Evolutionary conservation across 768 basidiomycete species (phyloP).

Genomic region (Lanmaoa rubissima): DNA sequence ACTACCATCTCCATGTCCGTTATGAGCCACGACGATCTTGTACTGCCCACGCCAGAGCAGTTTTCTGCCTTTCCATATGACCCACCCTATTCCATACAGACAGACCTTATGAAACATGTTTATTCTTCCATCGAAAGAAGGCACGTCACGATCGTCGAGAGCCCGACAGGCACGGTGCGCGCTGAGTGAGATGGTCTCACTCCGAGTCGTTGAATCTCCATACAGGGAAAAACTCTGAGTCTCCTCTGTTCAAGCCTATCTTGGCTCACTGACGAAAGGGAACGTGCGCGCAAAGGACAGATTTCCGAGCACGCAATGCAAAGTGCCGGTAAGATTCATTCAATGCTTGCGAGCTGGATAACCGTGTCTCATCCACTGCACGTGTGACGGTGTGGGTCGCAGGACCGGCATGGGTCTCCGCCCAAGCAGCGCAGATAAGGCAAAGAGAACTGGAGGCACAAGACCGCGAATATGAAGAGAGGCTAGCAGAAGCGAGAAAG

Average conservation of each 20-base stretch:
- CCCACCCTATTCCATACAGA: conserved; percentile 81
- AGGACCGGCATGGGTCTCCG: conserved; percentile 76
- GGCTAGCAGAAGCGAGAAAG: conserved; percentile 57
- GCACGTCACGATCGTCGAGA: conserved; percentile 81
- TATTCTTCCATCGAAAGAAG: conserved; percentile 74
- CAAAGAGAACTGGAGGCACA: conserved; percentile 64
- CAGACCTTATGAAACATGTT: conserved; percentile 83
- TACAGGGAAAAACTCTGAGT: conserved; percentile 83
- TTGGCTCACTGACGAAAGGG: conserved; percentile 71
- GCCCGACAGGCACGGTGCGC: conserved; percentile 84
- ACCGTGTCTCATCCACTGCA: conserved; percentile 25
- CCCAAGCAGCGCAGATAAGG: conserved; percentile 66
- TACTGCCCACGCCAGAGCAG: conserved; percentile 56
- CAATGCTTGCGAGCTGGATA: neutral
- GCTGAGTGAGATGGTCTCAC: neutral
- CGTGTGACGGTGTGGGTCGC: neutral
- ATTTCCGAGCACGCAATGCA: conserved; percentile 36
- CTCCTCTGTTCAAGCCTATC: conserved; percentile 73
- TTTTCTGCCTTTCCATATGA: conserved; percentile 86
- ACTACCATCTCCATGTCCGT: neutral
- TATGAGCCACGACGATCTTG: conserved; percentile 21
- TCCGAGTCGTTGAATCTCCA: neutral
- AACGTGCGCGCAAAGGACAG: conserved; percentile 66
- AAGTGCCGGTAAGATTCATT: conserved; percentile 25
- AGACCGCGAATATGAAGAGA: conserved; percentile 61